A percentile compares a stretch with the other conserved stretches of the same genome.
Evolutionary conservation across 805 yeast genomes (phyloP).

Genomic region (Ogataea allantospora): DNA sequence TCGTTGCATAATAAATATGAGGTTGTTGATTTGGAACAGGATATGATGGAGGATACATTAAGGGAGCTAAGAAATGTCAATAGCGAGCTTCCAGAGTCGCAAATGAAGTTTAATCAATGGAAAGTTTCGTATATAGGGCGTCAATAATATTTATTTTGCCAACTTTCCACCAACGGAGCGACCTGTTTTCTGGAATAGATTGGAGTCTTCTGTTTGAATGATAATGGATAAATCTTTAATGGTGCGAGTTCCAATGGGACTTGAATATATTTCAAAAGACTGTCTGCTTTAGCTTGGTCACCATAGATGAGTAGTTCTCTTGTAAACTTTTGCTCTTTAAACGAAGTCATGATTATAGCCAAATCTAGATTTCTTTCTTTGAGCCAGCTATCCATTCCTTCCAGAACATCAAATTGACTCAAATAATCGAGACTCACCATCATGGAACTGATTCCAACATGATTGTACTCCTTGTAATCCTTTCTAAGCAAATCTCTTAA

Average conservation of each 20-base stretch:
- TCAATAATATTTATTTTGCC: slow-evolving; percentile 4
- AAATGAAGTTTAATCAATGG: slow-evolving; percentile 30
- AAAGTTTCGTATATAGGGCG: slow-evolving; percentile 27
- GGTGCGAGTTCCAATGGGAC: slow-evolving; percentile 29
- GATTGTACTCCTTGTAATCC: slow-evolving; percentile 76
- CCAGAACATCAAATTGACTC: slow-evolving; percentile 22
- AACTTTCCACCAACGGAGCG: slow-evolving; percentile 54
- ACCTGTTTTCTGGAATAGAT: slow-evolving; percentile 82
- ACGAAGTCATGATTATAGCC: slow-evolving; percentile 50
- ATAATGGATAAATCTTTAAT: neutral
- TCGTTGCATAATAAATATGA: slow-evolving; percentile 19
- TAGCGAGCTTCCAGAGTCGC: slow-evolving; percentile 34
- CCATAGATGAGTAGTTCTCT: slow-evolving; percentile 7
- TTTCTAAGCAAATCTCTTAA: slow-evolving; percentile 65
- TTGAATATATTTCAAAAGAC: slow-evolving; percentile 1
- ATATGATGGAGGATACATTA: slow-evolving; percentile 33
- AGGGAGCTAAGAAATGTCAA: slow-evolving; percentile 31
- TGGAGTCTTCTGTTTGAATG: slow-evolving; percentile 38
- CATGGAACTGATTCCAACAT: slow-evolving; percentile 75
- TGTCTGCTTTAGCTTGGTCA: neutral
- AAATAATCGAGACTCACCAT: slow-evolving; percentile 64
- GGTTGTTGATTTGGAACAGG: slow-evolving; percentile 37
- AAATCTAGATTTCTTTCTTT: slow-evolving; percentile 37
- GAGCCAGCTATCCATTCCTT: slow-evolving; percentile 25
- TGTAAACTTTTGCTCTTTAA: slow-evolving; percentile 19